Percentiles rank a stretch among this genome's conserved stretches.
Evolutionary conservation across 2,329 filamentous ascomycete genomes (phyloP).

Genomic region (Scorias spongiosa): DNA sequence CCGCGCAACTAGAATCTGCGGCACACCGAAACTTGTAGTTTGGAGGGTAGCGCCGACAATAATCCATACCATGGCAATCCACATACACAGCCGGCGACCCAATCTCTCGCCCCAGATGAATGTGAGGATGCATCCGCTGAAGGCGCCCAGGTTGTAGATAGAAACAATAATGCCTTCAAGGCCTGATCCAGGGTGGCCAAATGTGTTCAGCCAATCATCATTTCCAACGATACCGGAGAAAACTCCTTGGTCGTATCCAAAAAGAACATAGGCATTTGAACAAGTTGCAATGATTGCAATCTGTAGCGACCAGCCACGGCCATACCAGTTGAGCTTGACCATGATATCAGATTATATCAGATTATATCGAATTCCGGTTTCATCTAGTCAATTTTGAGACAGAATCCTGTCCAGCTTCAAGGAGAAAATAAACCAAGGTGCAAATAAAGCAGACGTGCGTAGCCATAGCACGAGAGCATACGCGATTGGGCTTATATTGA

Average conservation of each 20-base stretch:
- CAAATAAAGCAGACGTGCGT: too few species aligned
- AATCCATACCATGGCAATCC: slow-evolving; percentile 29
- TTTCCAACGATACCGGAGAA: slow-evolving; percentile 27
- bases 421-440: too few species aligned
- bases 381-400: too few species aligned
- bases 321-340: slow-evolving; percentile 15
- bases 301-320: slow-evolving; percentile 14
- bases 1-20: slow-evolving; percentile 32
- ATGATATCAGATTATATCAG: too few species aligned
- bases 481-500: too few species aligned
- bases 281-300: slow-evolving; percentile 18
- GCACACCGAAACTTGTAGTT: slow-evolving; percentile 26
- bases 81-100: slow-evolving; percentile 24
- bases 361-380: too few species aligned
- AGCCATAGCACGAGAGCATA: too few species aligned
- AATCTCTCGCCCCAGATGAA: slow-evolving; percentile 24
- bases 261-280: slow-evolving; percentile 19
- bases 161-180: slow-evolving; percentile 29
- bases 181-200: slow-evolving; percentile 22
- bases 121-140: slow-evolving; percentile 23
- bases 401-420: too few species aligned
- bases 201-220: slow-evolving; percentile 24
- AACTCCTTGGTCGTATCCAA: slow-evolving; percentile 17
- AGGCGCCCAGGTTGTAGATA: slow-evolving; percentile 25
- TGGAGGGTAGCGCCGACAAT: slow-evolving; percentile 31